These are phyloP conservation scores for Dictyostelium purpureum DNA, from an alignment of 78 protist species.

Conservation along the genomic window DNA sequence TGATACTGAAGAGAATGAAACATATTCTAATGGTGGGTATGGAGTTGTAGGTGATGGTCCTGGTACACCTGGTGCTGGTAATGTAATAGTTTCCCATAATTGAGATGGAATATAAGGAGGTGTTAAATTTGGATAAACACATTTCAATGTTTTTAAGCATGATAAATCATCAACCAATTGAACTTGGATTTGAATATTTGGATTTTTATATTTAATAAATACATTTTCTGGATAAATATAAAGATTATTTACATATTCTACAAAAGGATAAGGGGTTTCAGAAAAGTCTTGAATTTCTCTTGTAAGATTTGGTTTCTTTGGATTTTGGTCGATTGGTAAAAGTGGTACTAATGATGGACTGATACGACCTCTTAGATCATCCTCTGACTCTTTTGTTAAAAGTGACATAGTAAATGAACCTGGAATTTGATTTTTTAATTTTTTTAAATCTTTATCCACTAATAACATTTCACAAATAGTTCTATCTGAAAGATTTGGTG, in stretches of 20 bases:
- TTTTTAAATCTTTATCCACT: slow-evolving; percentile 47
- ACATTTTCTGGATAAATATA: slow-evolving; percentile 67
- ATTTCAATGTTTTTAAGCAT: slow-evolving; percentile 31
- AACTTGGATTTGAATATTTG: slow-evolving; percentile 70
- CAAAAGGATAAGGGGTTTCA: slow-evolving; percentile 56
- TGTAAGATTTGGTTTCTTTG: not conserved
- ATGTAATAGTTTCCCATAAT: slow-evolving; percentile 38
- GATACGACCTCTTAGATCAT: slow-evolving; percentile 28
- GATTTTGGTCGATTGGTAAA: not conserved
- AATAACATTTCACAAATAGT: slow-evolving; percentile 52
- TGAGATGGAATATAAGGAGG: slow-evolving; percentile 39
- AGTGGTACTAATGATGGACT: slow-evolving; percentile 53
- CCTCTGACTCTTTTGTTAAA: slow-evolving; percentile 10
- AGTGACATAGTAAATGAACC: slow-evolving; percentile 64
- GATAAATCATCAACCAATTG: slow-evolving; percentile 55
- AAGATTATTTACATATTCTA: slow-evolving; percentile 59
- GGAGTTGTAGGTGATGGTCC: slow-evolving; percentile 65
- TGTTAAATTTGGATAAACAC: slow-evolving; percentile 33
- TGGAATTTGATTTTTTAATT: slow-evolving; percentile 50
- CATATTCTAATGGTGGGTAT: slow-evolving; percentile 51
- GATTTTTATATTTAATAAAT: slow-evolving; percentile 59
- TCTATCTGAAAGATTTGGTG: slow-evolving; percentile 50
- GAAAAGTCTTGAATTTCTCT: slow-evolving; percentile 71
- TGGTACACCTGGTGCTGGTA: slow-evolving; percentile 40
- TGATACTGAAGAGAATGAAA: slow-evolving; percentile 14